Evolutionary conservation across 2,329 filamentous ascomycete species (phyloP), one percentile per base, ranked within the genome.

Genomic region (Curvularia hawaiiensis): DNA sequence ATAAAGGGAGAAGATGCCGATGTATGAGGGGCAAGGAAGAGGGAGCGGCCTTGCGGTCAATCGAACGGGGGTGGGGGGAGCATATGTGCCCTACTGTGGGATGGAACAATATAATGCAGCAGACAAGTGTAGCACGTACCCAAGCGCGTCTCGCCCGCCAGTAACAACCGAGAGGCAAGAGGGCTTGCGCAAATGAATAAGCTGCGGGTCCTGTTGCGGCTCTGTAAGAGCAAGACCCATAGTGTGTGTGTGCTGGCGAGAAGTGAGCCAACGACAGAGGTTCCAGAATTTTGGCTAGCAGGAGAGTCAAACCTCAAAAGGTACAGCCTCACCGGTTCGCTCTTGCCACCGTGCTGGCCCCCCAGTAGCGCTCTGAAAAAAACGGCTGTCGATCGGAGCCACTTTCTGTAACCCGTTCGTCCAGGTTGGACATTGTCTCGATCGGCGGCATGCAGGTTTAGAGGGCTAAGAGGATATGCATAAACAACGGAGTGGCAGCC

Each of bases 221-320:
- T 78, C 76, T 78, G 73, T 72, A 69, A 61, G 65, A 76, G 65
- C 76, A 57, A 77, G 79, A 75, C 78, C 78, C 78, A 79, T 79
- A 78, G 74, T 90, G 92, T 96, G 74, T 90, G 92, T 96, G 92
- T 90, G 91, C 84, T 96, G 92, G 91, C 91, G 88, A 88, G 82
- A 83, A 83, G 52, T 50, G 43, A 60, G 51, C 57, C 60, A 62
- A 62, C 60, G 59, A 61, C 63, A 66, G 63, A 69, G 70, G 73
- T 74, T 75, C 73, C 71, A 76, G 68, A 76, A 69, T 73, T 66
- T 68, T 71, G 69, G 71, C 72, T 73, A 70, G 67, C 62, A 70
- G 65, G 10, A 67, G 58, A 62, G 61, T 74, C 68, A 68, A 69
- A 69, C 66, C 67, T 62, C 64, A 72, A 72, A 73, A 68, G 73